Conservation (phyloP, 108 stramenopile genomes). For the Mayamaea pseudoterrestris region DNA sequence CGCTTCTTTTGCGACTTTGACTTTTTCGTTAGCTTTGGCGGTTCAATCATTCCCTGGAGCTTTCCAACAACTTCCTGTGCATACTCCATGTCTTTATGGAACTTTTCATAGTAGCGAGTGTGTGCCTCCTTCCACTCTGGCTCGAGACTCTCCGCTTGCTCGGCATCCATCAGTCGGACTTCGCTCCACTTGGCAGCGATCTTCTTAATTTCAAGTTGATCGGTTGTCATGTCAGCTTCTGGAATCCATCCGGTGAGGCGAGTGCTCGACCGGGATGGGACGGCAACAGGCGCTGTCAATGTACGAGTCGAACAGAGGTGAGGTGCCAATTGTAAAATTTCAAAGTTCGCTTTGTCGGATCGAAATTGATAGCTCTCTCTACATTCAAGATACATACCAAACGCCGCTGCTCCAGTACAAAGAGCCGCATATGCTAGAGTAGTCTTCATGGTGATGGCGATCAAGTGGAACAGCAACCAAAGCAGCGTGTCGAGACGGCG, state of each 20-base stretch:
- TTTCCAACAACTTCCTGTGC: conserved; percentile 47
- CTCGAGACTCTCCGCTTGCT: conserved; percentile 43
- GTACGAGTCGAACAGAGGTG: neutral
- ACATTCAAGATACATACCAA: conserved; percentile 40
- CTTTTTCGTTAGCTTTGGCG: conserved; percentile 58
- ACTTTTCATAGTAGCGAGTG: conserved; percentile 50
- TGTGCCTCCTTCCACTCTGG: conserved; percentile 70
- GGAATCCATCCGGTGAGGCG: conserved; percentile 23
- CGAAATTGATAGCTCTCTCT: neutral
- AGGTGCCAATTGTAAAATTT: neutral
- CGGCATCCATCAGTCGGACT: conserved; percentile 37
- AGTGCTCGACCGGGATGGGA: conserved; percentile 5
- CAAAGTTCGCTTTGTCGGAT: neutral
- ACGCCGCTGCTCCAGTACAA: conserved; percentile 45
- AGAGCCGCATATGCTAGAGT: conserved; percentile 32
- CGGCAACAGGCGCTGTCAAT: conserved; percentile 2
- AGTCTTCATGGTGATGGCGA: conserved; percentile 43
- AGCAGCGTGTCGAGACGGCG: neutral
- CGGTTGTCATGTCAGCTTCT: conserved; percentile 29
- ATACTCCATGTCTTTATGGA: conserved; percentile 44
- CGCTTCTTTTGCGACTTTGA: conserved; percentile 64
- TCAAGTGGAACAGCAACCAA: too few relatives aligned
- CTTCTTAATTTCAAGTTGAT: conserved; percentile 21
- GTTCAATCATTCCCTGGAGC: conserved; percentile 43
- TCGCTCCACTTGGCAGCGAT: conserved; percentile 53